Conservation (phyloP, 2,329 filamentous ascomycete species). For the Alternaria atra region DNA sequence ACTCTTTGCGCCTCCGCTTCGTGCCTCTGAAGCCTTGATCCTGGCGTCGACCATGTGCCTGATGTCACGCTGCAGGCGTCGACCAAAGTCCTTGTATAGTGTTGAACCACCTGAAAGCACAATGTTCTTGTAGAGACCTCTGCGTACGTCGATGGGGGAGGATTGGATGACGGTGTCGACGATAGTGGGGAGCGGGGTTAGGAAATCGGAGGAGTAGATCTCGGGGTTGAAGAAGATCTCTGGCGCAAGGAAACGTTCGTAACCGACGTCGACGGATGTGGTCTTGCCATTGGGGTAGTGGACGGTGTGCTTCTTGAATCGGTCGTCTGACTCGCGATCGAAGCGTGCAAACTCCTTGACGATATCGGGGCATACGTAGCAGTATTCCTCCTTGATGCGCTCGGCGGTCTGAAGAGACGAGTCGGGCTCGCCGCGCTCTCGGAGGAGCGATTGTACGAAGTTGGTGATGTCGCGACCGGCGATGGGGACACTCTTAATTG, state of each 20-base stretch:
- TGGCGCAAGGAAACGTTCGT: conserved; percentile 96
- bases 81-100: conserved; percentile 97
- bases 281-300: conserved; percentile 85
- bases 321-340: conserved; percentile 84
- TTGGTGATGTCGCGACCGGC: conserved; percentile 98
- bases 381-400: conserved; percentile 98
- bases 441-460: conserved; percentile 94
- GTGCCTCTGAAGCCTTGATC: conserved; percentile 89
- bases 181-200: conserved; percentile 91
- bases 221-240: conserved; percentile 99
- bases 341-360: conserved; percentile 98
- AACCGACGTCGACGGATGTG: conserved; percentile 89
- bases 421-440: conserved; percentile 95
- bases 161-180: conserved; percentile 98
- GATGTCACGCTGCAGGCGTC: conserved; percentile 95
- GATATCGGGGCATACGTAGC: conserved; percentile 97
- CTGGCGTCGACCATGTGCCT: conserved; percentile 93
- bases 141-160: conserved; percentile 94
- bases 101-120: conserved; percentile 97
- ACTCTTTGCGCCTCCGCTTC: conserved; percentile 90
- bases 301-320: conserved; percentile 90
- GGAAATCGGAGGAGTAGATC: conserved; percentile 98
- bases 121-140: conserved; percentile 99
- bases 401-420: conserved; percentile 97
- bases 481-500: conserved; percentile 98